These are phyloP conservation scores for Metschnikowia drakensbergensis DNA, from an alignment of 805 yeast genomes.

Conservation along the genomic window DNA sequence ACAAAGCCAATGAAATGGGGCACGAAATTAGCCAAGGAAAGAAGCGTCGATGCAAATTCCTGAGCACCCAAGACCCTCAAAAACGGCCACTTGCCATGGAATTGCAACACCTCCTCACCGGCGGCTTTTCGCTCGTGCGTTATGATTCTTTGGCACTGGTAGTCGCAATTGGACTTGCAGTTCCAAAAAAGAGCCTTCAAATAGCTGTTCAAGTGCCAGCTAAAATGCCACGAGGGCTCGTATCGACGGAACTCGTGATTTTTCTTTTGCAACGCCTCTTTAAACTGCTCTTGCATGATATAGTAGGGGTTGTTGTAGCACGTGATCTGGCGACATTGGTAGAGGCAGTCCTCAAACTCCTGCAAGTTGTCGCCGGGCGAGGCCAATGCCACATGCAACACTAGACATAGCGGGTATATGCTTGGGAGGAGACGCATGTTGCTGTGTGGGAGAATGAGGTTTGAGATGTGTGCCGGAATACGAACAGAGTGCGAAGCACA, in stretches of 20 bases:
- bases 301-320: slow-evolving; percentile 29
- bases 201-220: slow-evolving; percentile 38
- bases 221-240: slow-evolving; percentile 35
- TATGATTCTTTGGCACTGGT: slow-evolving; percentile 79
- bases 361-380: slow-evolving; percentile 63
- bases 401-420: slow-evolving; percentile 1
- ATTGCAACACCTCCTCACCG: slow-evolving; percentile 66
- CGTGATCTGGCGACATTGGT: slow-evolving; percentile 44
- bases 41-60: slow-evolving; percentile 75
- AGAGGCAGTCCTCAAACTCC: slow-evolving; percentile 53
- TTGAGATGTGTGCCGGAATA: not conserved
- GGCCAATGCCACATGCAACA: not conserved
- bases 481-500: slow-evolving; percentile 1
- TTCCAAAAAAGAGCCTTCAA: slow-evolving; percentile 43
- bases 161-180: slow-evolving; percentile 71
- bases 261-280: slow-evolving; percentile 14
- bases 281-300: slow-evolving; percentile 23
- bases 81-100: slow-evolving; percentile 99
- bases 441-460: not conserved
- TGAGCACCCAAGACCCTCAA: slow-evolving; percentile 72
- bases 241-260: slow-evolving; percentile 23
- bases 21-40: slow-evolving; percentile 52
- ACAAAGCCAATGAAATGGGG: slow-evolving; percentile 25
- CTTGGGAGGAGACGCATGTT: slow-evolving; percentile 2
- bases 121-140: slow-evolving; percentile 49